Evolutionary conservation across 1,139 yeast genomes (phyloP).

Genomic region (Debaryomyces udenii): DNA sequence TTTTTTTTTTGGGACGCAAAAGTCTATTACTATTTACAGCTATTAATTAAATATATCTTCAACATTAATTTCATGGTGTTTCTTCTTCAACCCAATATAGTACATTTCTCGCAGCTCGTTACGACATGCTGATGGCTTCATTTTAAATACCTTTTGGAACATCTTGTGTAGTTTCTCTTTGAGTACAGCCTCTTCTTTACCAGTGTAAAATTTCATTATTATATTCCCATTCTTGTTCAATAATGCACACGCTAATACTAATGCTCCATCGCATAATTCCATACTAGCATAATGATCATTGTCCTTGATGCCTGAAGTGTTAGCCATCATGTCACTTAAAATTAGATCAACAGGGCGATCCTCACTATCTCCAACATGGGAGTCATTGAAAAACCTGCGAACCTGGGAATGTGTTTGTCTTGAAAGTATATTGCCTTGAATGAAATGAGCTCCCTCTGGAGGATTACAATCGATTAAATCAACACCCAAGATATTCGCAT

Average conservation of each 20-base stretch:
- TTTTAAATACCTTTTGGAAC: slow-evolving; percentile 36
- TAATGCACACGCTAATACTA: slow-evolving; percentile 32
- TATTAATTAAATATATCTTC: not conserved
- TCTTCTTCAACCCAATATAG: slow-evolving; percentile 31
- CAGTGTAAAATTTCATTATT: slow-evolving; percentile 48
- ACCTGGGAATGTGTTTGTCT: slow-evolving; percentile 37
- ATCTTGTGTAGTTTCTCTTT: slow-evolving; percentile 27
- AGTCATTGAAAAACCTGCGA: slow-evolving; percentile 19
- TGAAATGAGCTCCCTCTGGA: slow-evolving; percentile 42
- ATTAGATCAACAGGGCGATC: slow-evolving; percentile 33
- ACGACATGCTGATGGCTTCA: slow-evolving; percentile 44
- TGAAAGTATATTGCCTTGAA: slow-evolving; percentile 46
- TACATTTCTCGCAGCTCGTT: slow-evolving; percentile 45
- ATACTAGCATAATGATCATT: slow-evolving; percentile 49
- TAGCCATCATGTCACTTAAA: slow-evolving; percentile 54
- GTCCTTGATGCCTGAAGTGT: slow-evolving; percentile 46
- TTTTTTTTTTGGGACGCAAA: slow-evolving; percentile 24
- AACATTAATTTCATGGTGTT: slow-evolving; percentile 1
- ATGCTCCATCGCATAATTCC: slow-evolving; percentile 47
- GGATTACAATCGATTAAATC: slow-evolving; percentile 44
- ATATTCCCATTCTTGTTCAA: slow-evolving; percentile 36
- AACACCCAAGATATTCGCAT: slow-evolving; percentile 39
- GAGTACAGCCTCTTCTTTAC: slow-evolving; percentile 38
- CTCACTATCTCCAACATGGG: slow-evolving; percentile 4
- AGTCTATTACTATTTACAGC: not conserved